phyloP scores from a whole-genome alignment of 2,329 filamentous ascomycete genomes.

The Penicillium sp. region DNA sequence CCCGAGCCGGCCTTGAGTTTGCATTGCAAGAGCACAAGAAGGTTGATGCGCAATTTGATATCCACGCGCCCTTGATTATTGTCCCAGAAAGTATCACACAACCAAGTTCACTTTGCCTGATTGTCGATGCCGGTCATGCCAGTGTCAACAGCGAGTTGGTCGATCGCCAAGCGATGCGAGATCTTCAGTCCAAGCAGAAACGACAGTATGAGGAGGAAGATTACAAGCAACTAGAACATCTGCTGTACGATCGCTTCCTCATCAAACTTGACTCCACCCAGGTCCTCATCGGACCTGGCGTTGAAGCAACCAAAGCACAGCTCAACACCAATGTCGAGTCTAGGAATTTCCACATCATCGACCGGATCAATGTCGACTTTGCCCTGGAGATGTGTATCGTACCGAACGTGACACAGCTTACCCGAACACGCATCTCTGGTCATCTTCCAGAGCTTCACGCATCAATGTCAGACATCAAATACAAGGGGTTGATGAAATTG shows the following conservation, averaged over 20 bases:
- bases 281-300: slow-evolving; percentile 88
- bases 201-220: slow-evolving; percentile 86
- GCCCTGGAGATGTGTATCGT: slow-evolving; percentile 93
- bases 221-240: slow-evolving; percentile 77
- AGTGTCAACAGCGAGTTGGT: slow-evolving; percentile 92
- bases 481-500: slow-evolving; percentile 93
- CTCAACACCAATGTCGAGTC: slow-evolving; percentile 65
- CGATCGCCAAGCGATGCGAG: slow-evolving; percentile 81
- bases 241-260: slow-evolving; percentile 97
- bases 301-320: slow-evolving; percentile 83
- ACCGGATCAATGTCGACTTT: slow-evolving; percentile 97
- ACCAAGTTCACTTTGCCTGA: slow-evolving; percentile 78
- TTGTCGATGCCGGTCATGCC: slow-evolving; percentile 93
- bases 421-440: slow-evolving; percentile 85
- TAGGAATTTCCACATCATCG: slow-evolving; percentile 81
- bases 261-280: slow-evolving; percentile 93
- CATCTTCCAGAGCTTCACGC: slow-evolving; percentile 90
- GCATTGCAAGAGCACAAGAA: slow-evolving; percentile 97
- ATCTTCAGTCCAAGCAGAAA: slow-evolving; percentile 87
- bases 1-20: slow-evolving; percentile 90
- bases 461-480: slow-evolving; percentile 89
- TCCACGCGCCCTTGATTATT: slow-evolving; percentile 94
- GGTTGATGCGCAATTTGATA: slow-evolving; percentile 90
- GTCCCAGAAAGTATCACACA: slow-evolving; percentile 88
- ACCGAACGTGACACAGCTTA: slow-evolving; percentile 90